These are phyloP conservation scores for Colletotrichum acutatum DNA, from an alignment of 2,329 filamentous ascomycete species.

Conservation along the genomic window DNA sequence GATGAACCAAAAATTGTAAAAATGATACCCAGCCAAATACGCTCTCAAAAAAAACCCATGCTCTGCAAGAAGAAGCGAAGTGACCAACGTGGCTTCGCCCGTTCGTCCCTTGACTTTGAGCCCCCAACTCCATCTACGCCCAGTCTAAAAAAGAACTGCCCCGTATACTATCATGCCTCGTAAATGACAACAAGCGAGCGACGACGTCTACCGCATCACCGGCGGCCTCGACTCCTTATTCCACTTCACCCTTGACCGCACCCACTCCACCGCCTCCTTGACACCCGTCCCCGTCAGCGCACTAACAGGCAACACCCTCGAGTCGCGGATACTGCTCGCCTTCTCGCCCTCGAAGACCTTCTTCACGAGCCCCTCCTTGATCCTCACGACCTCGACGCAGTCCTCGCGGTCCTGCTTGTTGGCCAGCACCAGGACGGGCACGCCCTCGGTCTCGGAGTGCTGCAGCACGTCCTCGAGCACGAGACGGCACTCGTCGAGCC, in stretches of 20 bases:
- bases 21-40: conserved; percentile 36
- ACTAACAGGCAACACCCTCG: conserved; percentile 88
- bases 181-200: neutral
- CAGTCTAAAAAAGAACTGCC: conserved; percentile 18
- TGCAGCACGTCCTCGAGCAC: conserved; percentile 92
- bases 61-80: neutral
- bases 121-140: conserved; percentile 30
- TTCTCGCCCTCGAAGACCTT: conserved; percentile 96
- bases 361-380: conserved; percentile 96
- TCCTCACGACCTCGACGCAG: conserved; percentile 95
- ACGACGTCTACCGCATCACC: conserved; percentile 79
- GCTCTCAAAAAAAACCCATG: conserved; percentile 9
- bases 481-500: conserved; percentile 87
- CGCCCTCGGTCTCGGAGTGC: conserved; percentile 87
- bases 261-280: conserved; percentile 95
- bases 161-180: conserved; percentile 22
- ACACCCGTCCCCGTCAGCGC: conserved; percentile 91
- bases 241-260: conserved; percentile 92
- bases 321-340: conserved; percentile 86
- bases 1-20: conserved; percentile 35
- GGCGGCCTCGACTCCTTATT: conserved; percentile 94
- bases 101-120: neutral
- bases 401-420: conserved; percentile 99
- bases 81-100: neutral
- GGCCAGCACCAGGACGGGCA: conserved; percentile 90